Evolutionary conservation across 2,329 filamentous ascomycete species (phyloP), one percentile per base, ranked within the genome.

Genomic region (Hypomyces perniciosus): DNA sequence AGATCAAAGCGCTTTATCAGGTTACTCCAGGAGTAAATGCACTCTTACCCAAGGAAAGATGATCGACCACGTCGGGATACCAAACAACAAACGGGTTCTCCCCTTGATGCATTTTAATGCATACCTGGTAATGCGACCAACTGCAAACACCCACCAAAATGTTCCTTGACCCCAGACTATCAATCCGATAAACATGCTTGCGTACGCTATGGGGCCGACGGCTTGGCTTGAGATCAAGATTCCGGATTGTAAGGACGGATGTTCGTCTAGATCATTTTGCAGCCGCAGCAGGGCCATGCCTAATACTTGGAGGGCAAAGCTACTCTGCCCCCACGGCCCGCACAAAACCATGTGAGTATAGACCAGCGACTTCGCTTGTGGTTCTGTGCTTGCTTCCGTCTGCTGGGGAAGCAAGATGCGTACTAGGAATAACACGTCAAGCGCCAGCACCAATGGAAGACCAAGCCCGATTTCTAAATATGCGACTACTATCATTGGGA

Each of bases 91-190:
- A 8, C 51, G 44, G 8, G n/a, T 27, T 42, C 38, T 46, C 10
- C 44, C 40, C 57, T 48, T 50, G 49, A 53, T 9, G 58, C 58
- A 1, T 56, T 53, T 10, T 54, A 54, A 56, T 61, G 60, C 41
- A 37, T 5, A 63, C 37, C 6, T 30, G 12, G 31, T 35, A 12
- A 69, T 68, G 46, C 66, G 65, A 35, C 67, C 52, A 6, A 69
- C 56, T 2, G 68, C 67, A 51, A 73, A 68, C n/a, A 59, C 52
- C 65, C 68, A 70, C 70, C 70, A 74, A 37, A 73, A 70, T 4
- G 67, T 64, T 1, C 62, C 67, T 42, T 68, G 65, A 0, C 70
- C 71, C 64, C 68, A 72, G n/a, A 61, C 57, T 12, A 72, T 41
- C 30, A 74, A 46, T 0, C 68, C 71, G 0, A 61, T 54, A 30